Evolutionary conservation across 2,329 filamentous ascomycete genomes (phyloP).

Genomic region (Aureobasidium sp.): DNA sequence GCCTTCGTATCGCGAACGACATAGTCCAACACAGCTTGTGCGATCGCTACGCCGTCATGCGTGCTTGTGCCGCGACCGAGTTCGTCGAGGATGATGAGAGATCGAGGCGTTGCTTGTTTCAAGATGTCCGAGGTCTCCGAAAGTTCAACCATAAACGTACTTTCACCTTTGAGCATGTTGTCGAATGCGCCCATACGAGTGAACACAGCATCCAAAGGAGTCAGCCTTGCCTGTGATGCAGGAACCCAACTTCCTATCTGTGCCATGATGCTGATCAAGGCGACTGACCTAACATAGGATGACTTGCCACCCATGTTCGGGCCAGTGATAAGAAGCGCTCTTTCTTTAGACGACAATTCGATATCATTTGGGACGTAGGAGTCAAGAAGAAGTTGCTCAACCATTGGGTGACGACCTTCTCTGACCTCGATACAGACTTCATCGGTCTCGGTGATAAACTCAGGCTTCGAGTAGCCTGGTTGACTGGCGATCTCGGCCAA

Average conservation of each 20-base stretch:
- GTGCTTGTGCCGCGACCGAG: constrained; percentile 88
- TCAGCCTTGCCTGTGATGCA: constrained; percentile 64
- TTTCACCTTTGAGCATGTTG: constrained; percentile 91
- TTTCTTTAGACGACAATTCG: constrained; percentile 56
- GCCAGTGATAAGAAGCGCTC: constrained; percentile 83
- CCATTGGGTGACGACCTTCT: constrained; percentile 85
- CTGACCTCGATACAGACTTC: constrained; percentile 62
- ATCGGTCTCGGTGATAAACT: constrained; percentile 44
- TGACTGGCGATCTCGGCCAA: constrained; percentile 76
- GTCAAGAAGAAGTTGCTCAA: constrained; percentile 79
- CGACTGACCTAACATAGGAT: constrained; percentile 89
- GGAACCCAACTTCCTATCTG: constrained; percentile 94
- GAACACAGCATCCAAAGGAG: constrained; percentile 83
- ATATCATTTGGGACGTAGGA: constrained; percentile 90
- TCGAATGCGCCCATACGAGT: constrained; percentile 95
- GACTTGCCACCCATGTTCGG: constrained; percentile 99
- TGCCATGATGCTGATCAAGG: constrained; percentile 85
- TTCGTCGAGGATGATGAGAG: constrained; percentile 88
- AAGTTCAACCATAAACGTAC: constrained; percentile 96
- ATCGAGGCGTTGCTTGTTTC: constrained; percentile 76
- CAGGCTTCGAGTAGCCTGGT: constrained; percentile 80
- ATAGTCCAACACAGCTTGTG: constrained; percentile 81
- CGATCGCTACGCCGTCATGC: constrained; percentile 93
- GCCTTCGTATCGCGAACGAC: constrained; percentile 68
- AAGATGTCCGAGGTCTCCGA: constrained; percentile 88